Percentiles rank a stretch among this genome's conserved stretches.
phyloP scores from a whole-genome alignment of 2,329 filamentous ascomycete species.

The Leptographium lundbergii region DNA sequence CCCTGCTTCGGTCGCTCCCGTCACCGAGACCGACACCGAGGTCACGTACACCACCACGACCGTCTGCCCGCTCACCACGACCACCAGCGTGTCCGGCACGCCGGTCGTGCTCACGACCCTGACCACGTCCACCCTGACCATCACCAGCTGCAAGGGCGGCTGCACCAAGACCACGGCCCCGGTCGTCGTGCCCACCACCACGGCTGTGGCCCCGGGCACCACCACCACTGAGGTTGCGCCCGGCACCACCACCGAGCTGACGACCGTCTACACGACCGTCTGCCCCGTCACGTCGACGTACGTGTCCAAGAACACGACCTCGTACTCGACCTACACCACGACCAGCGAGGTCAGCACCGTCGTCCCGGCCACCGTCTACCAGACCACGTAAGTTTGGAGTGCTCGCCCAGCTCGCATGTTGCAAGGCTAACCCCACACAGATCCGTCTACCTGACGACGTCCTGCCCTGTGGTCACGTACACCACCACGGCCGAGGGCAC shows the following conservation, averaged over 20 bases:
- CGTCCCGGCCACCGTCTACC: slow-evolving; percentile 15
- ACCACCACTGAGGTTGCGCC: neutral
- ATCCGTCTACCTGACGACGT: slow-evolving; percentile 13
- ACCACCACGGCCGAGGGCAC: slow-evolving; percentile 29
- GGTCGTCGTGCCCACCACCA: neutral
- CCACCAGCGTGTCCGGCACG: neutral
- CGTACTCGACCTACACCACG: slow-evolving; percentile 26
- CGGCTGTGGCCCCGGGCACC: too few relatives aligned
- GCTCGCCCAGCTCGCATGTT: too few relatives aligned
- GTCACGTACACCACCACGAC: slow-evolving; percentile 12
- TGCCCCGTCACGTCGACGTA: slow-evolving; percentile 5
- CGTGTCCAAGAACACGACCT: slow-evolving; percentile 12
- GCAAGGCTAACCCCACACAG: slow-evolving; percentile 7
- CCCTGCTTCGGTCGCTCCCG: slow-evolving; percentile 12
- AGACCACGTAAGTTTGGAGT: slow-evolving; percentile 9
- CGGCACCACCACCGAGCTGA: slow-evolving; percentile 19
- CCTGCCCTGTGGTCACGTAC: slow-evolving; percentile 19
- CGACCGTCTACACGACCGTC: slow-evolving; percentile 13
- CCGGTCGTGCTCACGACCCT: slow-evolving; percentile 8
- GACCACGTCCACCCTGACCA: slow-evolving; percentile 31
- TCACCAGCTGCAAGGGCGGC: slow-evolving; percentile 25
- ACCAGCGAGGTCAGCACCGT: slow-evolving; percentile 26
- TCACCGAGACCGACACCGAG: slow-evolving; percentile 4
- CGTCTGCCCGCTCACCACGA: slow-evolving; percentile 19
- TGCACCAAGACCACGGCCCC: slow-evolving; percentile 13